Percentiles rank a stretch among this genome's conserved stretches.
Conservation (phyloP, 371 early-diverging fungal species). For the Mucor saturninus region DNA sequence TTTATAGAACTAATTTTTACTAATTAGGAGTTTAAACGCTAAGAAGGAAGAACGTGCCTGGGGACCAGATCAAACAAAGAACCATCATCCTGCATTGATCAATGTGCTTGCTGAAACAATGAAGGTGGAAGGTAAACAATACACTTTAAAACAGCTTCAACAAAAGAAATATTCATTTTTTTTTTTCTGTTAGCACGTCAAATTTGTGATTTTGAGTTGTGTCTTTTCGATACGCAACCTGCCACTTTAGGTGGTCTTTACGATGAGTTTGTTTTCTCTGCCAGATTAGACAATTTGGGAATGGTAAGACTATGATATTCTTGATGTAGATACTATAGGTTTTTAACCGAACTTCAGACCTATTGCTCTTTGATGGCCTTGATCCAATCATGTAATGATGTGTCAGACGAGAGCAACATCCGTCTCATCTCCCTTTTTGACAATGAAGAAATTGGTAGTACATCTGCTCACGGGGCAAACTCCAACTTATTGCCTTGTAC, state of each 20-base stretch:
- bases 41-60: slow-evolving; percentile 13
- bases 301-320: slow-evolving; percentile 43
- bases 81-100: slow-evolving; percentile 80
- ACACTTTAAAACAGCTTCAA: background rate
- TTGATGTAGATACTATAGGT: too few relatives aligned
- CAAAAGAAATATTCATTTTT: background rate
- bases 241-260: slow-evolving; percentile 83
- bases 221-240: slow-evolving; percentile 82
- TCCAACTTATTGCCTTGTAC: slow-evolving; percentile 80
- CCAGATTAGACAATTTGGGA: slow-evolving; percentile 92
- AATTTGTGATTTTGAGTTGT: slow-evolving; percentile 94
- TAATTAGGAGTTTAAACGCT: slow-evolving; percentile 25
- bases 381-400: slow-evolving; percentile 47
- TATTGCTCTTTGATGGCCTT: slow-evolving; percentile 39
- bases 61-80: slow-evolving; percentile 22
- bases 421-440: slow-evolving; percentile 91
- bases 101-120: slow-evolving; percentile 73
- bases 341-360: background rate
- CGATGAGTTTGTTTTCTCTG: slow-evolving; percentile 90
- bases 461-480: slow-evolving; percentile 90
- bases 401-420: slow-evolving; percentile 69
- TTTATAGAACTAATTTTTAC: background rate
- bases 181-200: slow-evolving; percentile 52
- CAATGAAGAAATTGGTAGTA: slow-evolving; percentile 96
- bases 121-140: slow-evolving; percentile 56